Percentiles rank a stretch among this genome's conserved stretches.
Evolutionary conservation across 257 asterid species (phyloP).

Genomic region (Jaltomata sinuosa): DNA sequence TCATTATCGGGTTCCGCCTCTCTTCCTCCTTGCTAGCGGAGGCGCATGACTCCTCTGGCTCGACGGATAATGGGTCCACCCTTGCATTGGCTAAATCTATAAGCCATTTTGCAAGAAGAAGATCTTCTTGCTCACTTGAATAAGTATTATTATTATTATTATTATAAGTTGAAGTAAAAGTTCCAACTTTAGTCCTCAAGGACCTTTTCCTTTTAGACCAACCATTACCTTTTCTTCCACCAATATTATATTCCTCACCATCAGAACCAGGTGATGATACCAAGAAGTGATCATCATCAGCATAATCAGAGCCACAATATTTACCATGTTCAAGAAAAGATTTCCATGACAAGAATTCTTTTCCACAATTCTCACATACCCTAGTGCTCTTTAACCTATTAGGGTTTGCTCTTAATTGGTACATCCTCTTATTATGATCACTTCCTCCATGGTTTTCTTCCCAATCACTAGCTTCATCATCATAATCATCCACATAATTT

Average conservation of each 20-base stretch:
- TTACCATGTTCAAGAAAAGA: constrained; percentile 91
- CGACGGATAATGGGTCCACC: constrained; percentile 29
- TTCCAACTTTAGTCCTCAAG: constrained; percentile 50
- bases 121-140: constrained; percentile 61
- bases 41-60: constrained; percentile 71
- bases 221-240: constrained; percentile 23
- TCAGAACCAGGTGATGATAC: constrained; percentile 52
- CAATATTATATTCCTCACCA: constrained; percentile 28
- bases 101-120: constrained; percentile 65
- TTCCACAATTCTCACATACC: constrained; percentile 80
- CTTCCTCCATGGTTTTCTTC: constrained; percentile 44
- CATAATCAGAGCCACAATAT: constrained; percentile 59
- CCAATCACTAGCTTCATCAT: constrained; percentile 60
- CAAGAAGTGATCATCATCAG: constrained; percentile 65
- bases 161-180: constrained; percentile 14
- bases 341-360: constrained; percentile 88
- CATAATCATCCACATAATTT: constrained; percentile 43
- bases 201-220: constrained; percentile 84
- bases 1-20: constrained; percentile 19
- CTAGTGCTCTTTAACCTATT: constrained; percentile 63
- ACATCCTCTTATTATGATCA: constrained; percentile 49
- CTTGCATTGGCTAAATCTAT: constrained; percentile 61
- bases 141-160: background rate
- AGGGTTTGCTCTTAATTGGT: constrained; percentile 77
- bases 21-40: constrained; percentile 70